These are phyloP conservation scores for Fusarium solani-melongenae DNA, from an alignment of 2,329 filamentous ascomycete genomes.

Conservation along the genomic window DNA sequence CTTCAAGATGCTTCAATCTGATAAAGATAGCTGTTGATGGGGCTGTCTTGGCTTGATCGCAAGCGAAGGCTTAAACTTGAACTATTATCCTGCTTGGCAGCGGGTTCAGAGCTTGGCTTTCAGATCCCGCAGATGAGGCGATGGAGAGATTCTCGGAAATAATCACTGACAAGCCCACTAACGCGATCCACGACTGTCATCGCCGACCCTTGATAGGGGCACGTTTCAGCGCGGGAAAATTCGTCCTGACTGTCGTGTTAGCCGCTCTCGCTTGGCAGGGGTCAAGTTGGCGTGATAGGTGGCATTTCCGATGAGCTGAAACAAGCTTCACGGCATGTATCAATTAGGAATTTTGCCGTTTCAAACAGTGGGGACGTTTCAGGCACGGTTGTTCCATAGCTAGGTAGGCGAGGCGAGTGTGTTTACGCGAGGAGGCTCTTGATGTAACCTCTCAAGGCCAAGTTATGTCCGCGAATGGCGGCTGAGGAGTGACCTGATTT, in stretches of 20 bases:
- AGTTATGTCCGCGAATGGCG: conserved; percentile 15
- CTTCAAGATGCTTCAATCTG: background rate
- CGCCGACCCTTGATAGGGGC: conserved; percentile 28
- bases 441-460: background rate
- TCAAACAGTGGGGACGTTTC: conserved; percentile 31
- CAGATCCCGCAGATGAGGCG: background rate
- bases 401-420: background rate
- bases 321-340: conserved; percentile 21
- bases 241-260: conserved; percentile 4
- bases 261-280: background rate
- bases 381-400: background rate
- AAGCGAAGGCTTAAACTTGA: background rate
- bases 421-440: conserved; percentile 1
- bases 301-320: conserved; percentile 28
- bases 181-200: conserved; percentile 6
- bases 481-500: conserved; percentile 7
- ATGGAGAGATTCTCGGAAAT: background rate
- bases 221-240: conserved; percentile 22
- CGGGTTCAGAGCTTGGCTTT: background rate
- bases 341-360: conserved; percentile 32
- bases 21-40: background rate
- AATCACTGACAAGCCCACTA: background rate
- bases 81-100: background rate
- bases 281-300: conserved; percentile 17
- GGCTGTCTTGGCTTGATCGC: background rate